Base-by-base conservation (phyloP, 768 basidiomycete genomes). In the Chalciporus sphaerocephalus region DNA sequence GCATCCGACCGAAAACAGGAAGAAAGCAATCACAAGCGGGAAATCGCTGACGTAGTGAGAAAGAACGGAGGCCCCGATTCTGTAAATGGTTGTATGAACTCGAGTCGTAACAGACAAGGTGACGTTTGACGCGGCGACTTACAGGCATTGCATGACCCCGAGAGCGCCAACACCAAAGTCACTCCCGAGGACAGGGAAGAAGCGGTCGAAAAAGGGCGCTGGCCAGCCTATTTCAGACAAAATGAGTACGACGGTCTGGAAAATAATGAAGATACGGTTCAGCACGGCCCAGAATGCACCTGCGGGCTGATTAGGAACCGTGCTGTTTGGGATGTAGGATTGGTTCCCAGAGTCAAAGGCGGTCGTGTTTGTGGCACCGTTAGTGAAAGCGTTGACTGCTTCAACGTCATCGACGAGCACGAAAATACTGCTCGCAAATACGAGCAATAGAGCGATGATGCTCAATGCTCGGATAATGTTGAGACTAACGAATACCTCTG, bases 221-320 rank as follows among this genome's bases (percentile, higher is more conserved):
- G 91, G 91, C 83, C 90, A 87, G 56, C 83, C 79, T 58, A 67
- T 44, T 42, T 65, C 64, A 1, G 65, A 65, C 22, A 65, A 64
- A 50, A 92, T 68, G 42, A 95, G 80, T 42, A 89, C 74, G 56
- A 93, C 61, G 40, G 81, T 76, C 64, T 92, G 85, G 68, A 87
- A 83, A 46, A 90, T 74, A 66, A 93, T 87, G 59, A 95, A 75
- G n/a, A 95, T 68, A 35, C 86, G 81, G 56, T 89, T 84, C 47
- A 93, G 74, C 36, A 93, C 80, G 2, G 90, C 85, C 89, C 92
- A 96, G 68, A 96, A 95, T 18, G 83, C 80, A 21, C 93, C 93
- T 6, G 90, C 93, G 37, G 91, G 73, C 64, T 95, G 92, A 67
- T 92, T 91, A 3, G 92, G 92, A n/a, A 96, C 88, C 0, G 91